phyloP scores from a whole-genome alignment of 495 filamentous ascomycete species.

The Trichoderma orchidacearum region DNA sequence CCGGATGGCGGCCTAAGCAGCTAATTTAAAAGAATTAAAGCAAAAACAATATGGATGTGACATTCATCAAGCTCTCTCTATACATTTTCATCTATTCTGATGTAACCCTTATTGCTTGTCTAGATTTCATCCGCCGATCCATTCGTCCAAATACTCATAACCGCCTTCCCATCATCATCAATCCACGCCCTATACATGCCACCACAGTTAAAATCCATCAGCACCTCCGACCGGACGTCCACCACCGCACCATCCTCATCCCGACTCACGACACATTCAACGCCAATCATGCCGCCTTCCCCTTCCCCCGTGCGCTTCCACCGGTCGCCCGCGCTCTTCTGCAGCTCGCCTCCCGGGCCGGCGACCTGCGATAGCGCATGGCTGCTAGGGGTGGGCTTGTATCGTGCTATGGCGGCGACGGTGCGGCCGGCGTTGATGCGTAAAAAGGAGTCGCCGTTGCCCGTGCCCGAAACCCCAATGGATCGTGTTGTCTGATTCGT shows the following conservation, averaged over 20 bases:
- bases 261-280: conserved; percentile 45
- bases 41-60: too few species aligned
- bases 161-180: conserved; percentile 45
- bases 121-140: background rate
- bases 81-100: background rate
- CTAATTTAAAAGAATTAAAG: background rate
- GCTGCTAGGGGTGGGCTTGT: conserved; percentile 25
- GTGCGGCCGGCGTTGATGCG: conserved; percentile 58
- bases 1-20: background rate
- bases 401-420: conserved; percentile 59
- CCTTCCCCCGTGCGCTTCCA: conserved; percentile 70
- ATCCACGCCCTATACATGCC: conserved; percentile 84
- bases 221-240: conserved; percentile 29
- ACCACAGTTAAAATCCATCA: conserved; percentile 72
- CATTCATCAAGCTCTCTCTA: too few species aligned
- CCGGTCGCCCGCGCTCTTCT: conserved; percentile 58
- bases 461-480: conserved; percentile 70
- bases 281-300: conserved; percentile 76
- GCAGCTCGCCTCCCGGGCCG: conserved; percentile 61
- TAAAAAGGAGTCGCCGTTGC: conserved; percentile 84
- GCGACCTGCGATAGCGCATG: conserved; percentile 46
- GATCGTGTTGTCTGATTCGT: conserved; percentile 24
- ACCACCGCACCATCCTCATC: conserved; percentile 26
- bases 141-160: conserved; percentile 44
- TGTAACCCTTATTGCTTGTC: too few species aligned